A percentile compares a stretch with the other conserved stretches of the same genome.
phyloP scores from a whole-genome alignment of 1,284 basidiomycete genomes.

The Marasmius tenuissimus region DNA sequence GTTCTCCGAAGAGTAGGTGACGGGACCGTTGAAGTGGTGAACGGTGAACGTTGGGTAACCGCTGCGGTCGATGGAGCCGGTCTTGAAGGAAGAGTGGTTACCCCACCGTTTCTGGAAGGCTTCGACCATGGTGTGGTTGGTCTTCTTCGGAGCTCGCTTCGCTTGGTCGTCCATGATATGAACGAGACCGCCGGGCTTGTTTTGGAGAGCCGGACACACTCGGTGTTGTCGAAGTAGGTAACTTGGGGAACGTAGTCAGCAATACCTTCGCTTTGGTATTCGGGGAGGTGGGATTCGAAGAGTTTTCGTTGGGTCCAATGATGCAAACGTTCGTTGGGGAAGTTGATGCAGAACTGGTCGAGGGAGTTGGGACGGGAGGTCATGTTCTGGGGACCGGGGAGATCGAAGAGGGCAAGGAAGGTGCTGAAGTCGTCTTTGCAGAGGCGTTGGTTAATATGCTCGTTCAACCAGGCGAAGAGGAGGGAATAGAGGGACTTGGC shows the following conservation, averaged over 20 bases:
- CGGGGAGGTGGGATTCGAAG: conserved; percentile 77
- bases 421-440: conserved; percentile 89
- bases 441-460: conserved; percentile 92
- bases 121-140: conserved; percentile 92
- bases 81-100: conserved; percentile 89
- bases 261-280: conserved; percentile 86
- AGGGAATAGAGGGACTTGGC: conserved; percentile 93
- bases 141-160: conserved; percentile 86
- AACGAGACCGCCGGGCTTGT: conserved; percentile 87
- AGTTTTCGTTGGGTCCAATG: conserved; percentile 80
- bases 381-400: too few relatives aligned
- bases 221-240: conserved; percentile 89
- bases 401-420: too few relatives aligned
- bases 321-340: conserved; percentile 90
- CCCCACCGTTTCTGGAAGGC: conserved; percentile 94
- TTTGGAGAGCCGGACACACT: conserved; percentile 88
- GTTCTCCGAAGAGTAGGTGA: conserved; percentile 88
- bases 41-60: conserved; percentile 90
- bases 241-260: conserved; percentile 68
- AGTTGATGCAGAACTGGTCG: conserved; percentile 96
- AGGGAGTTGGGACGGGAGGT: conserved; percentile 86
- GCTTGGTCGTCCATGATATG: conserved; percentile 99
- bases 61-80: conserved; percentile 71
- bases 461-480: conserved; percentile 95
- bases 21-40: conserved; percentile 89